Base-by-base conservation (phyloP, 2,329 filamentous ascomycete species). In the Colletotrichum brevisporum region DNA sequence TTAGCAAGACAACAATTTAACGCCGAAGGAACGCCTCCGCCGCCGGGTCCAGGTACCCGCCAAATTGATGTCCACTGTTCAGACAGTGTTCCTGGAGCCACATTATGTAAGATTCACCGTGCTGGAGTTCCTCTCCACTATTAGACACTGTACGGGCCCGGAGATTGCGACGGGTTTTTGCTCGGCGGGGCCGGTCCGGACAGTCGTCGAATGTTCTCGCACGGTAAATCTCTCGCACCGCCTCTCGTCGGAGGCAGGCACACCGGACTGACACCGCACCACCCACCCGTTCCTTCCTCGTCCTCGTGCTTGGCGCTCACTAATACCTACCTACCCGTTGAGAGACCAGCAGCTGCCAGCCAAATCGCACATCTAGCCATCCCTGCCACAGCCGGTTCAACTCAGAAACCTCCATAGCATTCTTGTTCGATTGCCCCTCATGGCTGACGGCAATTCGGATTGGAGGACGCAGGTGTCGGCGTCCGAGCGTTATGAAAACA, bases 401-500 rank as follows among this genome's bases (percentile, higher is more conserved):
- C 16, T 21, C 18, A 4, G 39, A 36, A 16, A 50, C 36, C 15
- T 48, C 41, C 21, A 24, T 24, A 60, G 36, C 13, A 36, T 2
- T 36, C 31, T 36, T 36, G 8, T 10, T 36, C 31, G 31, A 10
- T 12, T 66, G 47, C 50, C 51, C 16, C 47, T 26, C 26, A 69
- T 69, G 67, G 50, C 67, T 31, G 55, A 69, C 54, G 78, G 55
- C 64, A 64, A 58, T 59, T 72, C 21, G 64, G 77, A 78, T 41
- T 91, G 89, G 89, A 86, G 82, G 74, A 76, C 76, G 24, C 78
- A 79, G 3, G 78, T 92, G 67, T 85, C 86, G 10, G 89, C 89
- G 43, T 83, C 86, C 13, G 86, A 90, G 61, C 84, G 91, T 64
- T 89, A 91, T 77, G 85, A 87, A 63, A 87, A 85, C 67, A 89